A percentile compares a stretch with the other conserved stretches of the same genome.
These are phyloP conservation scores for Trypanosoma vivax DNA, from an alignment of 208 protist genomes.

Conservation along the genomic window DNA sequence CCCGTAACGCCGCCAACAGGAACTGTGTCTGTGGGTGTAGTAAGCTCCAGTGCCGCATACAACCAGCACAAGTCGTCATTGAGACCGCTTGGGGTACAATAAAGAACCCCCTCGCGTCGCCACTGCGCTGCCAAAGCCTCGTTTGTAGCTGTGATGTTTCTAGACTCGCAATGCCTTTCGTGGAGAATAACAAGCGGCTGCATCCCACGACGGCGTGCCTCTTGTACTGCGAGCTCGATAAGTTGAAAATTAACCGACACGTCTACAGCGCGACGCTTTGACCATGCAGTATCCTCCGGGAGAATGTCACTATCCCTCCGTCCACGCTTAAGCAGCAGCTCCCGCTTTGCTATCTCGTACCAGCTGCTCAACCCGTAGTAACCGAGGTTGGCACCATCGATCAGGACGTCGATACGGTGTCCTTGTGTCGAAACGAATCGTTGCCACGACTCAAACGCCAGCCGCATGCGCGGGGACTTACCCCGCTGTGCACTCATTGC, in stretches of 20 bases:
- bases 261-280: constrained; percentile 18
- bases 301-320: constrained; percentile 21
- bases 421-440: constrained; percentile 37
- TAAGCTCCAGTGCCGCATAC: constrained; percentile 43
- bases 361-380: constrained; percentile 68
- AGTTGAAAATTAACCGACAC: constrained; percentile 24
- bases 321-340: constrained; percentile 26
- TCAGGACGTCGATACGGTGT: constrained; percentile 4
- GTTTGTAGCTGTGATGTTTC: constrained; percentile 10
- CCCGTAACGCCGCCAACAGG: neutral
- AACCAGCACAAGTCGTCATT: constrained; percentile 85
- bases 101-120: constrained; percentile 27
- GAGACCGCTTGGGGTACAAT: constrained; percentile 59
- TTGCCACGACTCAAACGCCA: constrained; percentile 47
- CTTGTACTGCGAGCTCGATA: constrained; percentile 49
- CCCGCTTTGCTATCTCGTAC: constrained; percentile 20
- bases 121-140: constrained; percentile 24
- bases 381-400: constrained; percentile 20
- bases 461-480: constrained; percentile 15
- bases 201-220: constrained; percentile 24
- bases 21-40: constrained; percentile 26
- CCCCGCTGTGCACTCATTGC: constrained; percentile 29
- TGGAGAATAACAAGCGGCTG: constrained; percentile 67
- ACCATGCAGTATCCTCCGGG: constrained; percentile 23
- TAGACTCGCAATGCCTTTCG: constrained; percentile 35